Base-by-base conservation (phyloP, 164 flowering plant genomes). In the Umbellularia californica region DNA sequence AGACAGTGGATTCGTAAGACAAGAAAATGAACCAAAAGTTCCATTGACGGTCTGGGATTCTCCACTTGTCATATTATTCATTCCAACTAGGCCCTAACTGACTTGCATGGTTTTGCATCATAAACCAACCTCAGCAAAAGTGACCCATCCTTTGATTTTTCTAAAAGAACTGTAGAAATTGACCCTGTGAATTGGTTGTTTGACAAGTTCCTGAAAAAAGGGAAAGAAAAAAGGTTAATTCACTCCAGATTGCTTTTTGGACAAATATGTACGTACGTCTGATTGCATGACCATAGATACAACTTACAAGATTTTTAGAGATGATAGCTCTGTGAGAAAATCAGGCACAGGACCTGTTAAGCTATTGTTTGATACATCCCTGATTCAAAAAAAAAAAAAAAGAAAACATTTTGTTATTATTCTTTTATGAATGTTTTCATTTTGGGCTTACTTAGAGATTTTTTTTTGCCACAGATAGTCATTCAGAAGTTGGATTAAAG, bases 311-410 rank as follows among this genome's bases (percentile, higher is more conserved):
- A 71, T 70, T 20, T 24, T 78, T 64, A 85, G 69, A 28, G 13
- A 14, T 64, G 79, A 22, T 33, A 85, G 72, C 3, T 77, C 22
- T 35, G 79, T 66, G 5, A 85, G 70, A 74, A 83, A 82, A 20
- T 72, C 79, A 25, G 88, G 84, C 50, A 85, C 60, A 35, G 65
- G 11, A 9, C 88, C 88, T 4, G 71, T 78, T 50, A 85, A 67
- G 11, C 50, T 75, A 27, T 85, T 85, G 76, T 79, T 76, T 5
- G 88, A 83, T 11, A 85, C 69, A 63, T 81, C 55, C 63, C 74
- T 58, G 74, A 2, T 28, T 28, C 0, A 1, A 1, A 28, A 28
- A 28, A 28, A 2, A 2, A 28, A 33, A 6, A 69, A 75, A 33
- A 50, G 2, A 25, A 7, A 63, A 24, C 15, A 51, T 51, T 12